Percentiles rank a stretch among this genome's conserved stretches.
These are phyloP conservation scores for Penicillium sp. DNA, from an alignment of 2,329 filamentous ascomycete species.

Conservation along the genomic window DNA sequence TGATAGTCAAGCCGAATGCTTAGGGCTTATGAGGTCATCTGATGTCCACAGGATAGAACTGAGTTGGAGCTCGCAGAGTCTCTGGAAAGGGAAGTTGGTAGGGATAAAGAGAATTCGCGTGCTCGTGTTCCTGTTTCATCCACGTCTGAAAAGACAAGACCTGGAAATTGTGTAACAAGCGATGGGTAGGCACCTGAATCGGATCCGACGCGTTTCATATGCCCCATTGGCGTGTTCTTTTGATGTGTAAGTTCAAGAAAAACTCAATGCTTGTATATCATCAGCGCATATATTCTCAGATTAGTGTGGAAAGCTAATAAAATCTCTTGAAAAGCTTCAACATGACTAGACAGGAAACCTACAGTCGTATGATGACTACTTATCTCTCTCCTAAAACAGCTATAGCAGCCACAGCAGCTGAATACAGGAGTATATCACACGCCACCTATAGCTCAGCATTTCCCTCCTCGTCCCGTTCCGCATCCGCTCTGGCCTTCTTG, in stretches of 20 bases:
- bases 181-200: conserved; percentile 22
- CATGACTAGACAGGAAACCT: background rate
- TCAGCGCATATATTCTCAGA: too few relatives aligned
- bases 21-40: conserved; percentile 12
- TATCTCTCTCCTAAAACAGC: background rate
- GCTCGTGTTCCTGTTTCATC: background rate
- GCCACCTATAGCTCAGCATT: background rate
- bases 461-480: conserved; percentile 21
- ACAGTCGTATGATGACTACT: background rate
- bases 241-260: too few relatives aligned
- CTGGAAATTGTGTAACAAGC: conserved; percentile 20
- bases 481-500: conserved; percentile 34
- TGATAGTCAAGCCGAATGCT: background rate
- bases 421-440: background rate
- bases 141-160: conserved; percentile 14
- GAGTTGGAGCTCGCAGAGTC: background rate
- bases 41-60: background rate
- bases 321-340: background rate
- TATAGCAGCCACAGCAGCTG: too few relatives aligned
- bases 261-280: too few relatives aligned
- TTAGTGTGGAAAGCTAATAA: background rate
- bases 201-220: conserved; percentile 25
- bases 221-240: background rate
- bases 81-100: background rate
- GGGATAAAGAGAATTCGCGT: background rate